Evolutionary conservation across 805 yeast genomes (phyloP).

Genomic region (Yarrowia sp.): DNA sequence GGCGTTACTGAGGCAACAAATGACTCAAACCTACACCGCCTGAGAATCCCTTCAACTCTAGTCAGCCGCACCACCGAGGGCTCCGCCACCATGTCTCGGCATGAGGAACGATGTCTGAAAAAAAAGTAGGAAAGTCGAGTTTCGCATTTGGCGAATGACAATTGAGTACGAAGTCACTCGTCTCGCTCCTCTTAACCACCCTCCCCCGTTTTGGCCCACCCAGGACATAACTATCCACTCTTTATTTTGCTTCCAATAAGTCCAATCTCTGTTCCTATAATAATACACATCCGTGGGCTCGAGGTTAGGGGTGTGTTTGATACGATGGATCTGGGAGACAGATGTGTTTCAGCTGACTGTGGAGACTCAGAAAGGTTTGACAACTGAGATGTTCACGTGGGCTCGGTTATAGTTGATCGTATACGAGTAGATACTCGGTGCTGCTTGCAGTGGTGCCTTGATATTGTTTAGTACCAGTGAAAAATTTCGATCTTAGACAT

Average conservation of each 20-base stretch:
- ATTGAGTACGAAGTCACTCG: too few relatives aligned
- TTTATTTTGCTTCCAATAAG: not conserved
- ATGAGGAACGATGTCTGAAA: not conserved
- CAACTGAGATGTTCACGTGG: not conserved
- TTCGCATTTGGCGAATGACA: too few relatives aligned
- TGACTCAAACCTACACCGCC: slow-evolving; percentile 28
- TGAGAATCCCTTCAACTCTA: not conserved
- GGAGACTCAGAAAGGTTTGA: not conserved
- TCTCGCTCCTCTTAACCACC: not conserved
- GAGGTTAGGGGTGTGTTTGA: not conserved
- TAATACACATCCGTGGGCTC: not conserved
- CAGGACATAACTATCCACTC: too few relatives aligned
- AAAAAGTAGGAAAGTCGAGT: too few relatives aligned
- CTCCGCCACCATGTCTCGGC: slow-evolving; percentile 3
- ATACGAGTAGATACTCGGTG: too few relatives aligned
- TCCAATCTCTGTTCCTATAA: not conserved
- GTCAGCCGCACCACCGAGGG: slow-evolving; percentile 23
- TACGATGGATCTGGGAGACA: not conserved
- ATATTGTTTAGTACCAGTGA: too few relatives aligned
- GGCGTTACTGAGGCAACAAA: slow-evolving; percentile 31
- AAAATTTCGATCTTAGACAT: not conserved
- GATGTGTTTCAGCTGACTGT: not conserved
- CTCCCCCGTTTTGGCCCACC: not conserved
- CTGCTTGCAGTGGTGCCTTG: too few relatives aligned
- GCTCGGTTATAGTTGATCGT: not conserved